These are phyloP conservation scores for Cymbidium sinense DNA, from an alignment of 106 monocot species.

Conservation along the genomic window DNA sequence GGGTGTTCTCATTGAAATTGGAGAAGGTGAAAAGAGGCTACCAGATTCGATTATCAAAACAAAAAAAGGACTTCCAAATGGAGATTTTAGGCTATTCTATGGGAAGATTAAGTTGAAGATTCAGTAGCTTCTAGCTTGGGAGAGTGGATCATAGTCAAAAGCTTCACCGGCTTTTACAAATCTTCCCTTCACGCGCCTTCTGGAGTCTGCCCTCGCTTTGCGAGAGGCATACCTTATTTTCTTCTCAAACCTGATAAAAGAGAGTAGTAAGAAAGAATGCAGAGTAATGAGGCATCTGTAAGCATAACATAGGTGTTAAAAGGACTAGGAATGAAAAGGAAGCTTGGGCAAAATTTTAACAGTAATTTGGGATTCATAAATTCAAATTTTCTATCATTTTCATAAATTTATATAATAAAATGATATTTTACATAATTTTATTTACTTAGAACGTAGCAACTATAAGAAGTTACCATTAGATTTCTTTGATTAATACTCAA, in stretches of 20 bases:
- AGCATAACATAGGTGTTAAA: too few relatives aligned
- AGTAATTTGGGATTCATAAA: too few relatives aligned
- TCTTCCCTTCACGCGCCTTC: constrained; percentile 50
- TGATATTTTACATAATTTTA: too few relatives aligned
- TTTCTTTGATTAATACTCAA: too few relatives aligned
- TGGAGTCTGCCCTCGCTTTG: constrained; percentile 45
- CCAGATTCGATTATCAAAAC: constrained; percentile 2
- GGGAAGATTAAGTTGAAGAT: not conserved
- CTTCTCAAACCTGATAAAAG: constrained; percentile 47
- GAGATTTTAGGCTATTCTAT: not conserved
- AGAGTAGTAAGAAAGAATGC: not conserved
- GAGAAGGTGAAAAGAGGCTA: not conserved
- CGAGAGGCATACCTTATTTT: constrained; percentile 59
- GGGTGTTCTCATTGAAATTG: not conserved
- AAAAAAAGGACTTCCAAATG: not conserved
- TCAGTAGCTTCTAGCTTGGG: constrained; percentile 22
- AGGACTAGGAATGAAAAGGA: too few relatives aligned
- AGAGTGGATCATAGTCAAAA: constrained; percentile 54
- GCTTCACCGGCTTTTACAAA: constrained; percentile 51
- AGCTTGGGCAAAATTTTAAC: too few relatives aligned
- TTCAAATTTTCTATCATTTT: too few relatives aligned
- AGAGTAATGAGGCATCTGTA: not conserved
- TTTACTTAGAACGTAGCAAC: too few relatives aligned
- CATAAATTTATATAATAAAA: too few relatives aligned
- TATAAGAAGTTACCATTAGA: too few relatives aligned